Evolutionary conservation across 805 yeast species (phyloP).

Genomic region (Komagataella kurtzmanii): DNA sequence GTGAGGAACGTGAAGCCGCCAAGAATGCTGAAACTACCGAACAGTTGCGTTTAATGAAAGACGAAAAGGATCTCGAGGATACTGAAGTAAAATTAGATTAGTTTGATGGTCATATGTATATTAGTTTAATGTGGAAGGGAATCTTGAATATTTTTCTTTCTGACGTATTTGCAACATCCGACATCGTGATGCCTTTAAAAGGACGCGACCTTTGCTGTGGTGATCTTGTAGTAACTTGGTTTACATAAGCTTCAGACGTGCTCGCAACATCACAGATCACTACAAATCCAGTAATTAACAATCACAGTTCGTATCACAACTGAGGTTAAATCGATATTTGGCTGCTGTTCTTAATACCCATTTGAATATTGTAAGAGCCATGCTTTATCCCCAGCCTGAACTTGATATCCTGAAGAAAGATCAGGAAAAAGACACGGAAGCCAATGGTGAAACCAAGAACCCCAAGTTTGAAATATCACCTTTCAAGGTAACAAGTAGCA

Average conservation of each 20-base stretch:
- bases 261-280: not conserved
- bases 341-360: not conserved
- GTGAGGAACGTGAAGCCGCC: constrained; percentile 32
- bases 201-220: not conserved
- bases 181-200: not conserved
- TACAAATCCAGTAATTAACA: not conserved
- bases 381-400: not conserved
- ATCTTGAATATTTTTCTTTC: not conserved
- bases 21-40: constrained; percentile 2
- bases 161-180: not conserved
- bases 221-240: too few relatives aligned
- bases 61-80: not conserved
- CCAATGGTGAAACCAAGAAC: not conserved
- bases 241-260: not conserved
- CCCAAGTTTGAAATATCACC: not conserved
- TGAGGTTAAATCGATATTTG: not conserved
- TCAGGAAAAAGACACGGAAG: not conserved
- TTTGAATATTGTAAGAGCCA: not conserved
- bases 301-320: not conserved
- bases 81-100: not conserved
- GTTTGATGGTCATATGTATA: not conserved
- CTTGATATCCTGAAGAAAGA: not conserved
- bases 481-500: not conserved
- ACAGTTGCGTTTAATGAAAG: not conserved
- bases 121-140: not conserved